Evolutionary conservation across 2,329 filamentous ascomycete genomes (phyloP).

Genomic region (Nemania sp.): DNA sequence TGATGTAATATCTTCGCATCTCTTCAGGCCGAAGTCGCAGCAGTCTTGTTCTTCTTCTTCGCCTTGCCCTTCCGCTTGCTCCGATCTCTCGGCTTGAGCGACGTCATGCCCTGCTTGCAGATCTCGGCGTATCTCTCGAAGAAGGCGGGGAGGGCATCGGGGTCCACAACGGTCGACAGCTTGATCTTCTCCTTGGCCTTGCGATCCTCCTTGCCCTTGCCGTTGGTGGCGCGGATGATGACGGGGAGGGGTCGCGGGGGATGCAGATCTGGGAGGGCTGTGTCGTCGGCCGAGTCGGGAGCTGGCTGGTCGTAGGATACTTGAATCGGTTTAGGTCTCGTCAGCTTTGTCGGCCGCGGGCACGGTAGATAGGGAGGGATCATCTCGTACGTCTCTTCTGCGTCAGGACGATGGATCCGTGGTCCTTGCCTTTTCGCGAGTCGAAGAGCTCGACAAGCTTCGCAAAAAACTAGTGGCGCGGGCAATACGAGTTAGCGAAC

Average conservation of each 20-base stretch:
- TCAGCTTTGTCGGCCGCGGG: neutral
- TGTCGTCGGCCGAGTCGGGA: constrained; percentile 49
- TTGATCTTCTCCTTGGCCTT: constrained; percentile 63
- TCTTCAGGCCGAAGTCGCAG: constrained; percentile 23
- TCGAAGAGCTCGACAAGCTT: constrained; percentile 71
- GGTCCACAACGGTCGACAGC: constrained; percentile 80
- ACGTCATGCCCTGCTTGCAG: constrained; percentile 86
- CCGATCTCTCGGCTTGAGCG: constrained; percentile 89
- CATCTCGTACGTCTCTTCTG: constrained; percentile 79
- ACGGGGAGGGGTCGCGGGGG: constrained; percentile 68
- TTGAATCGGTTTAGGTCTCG: constrained; percentile 32
- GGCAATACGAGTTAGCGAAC: constrained; percentile 21
- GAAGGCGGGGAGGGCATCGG: constrained; percentile 77
- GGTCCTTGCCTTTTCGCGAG: constrained; percentile 67
- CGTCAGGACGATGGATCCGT: constrained; percentile 74
- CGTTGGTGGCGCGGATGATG: constrained; percentile 83
- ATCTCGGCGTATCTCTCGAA: constrained; percentile 86
- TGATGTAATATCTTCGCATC: too few relatives aligned
- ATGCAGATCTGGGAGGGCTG: constrained; percentile 64
- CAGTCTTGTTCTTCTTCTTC: constrained; percentile 68
- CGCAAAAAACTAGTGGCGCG: constrained; percentile 70
- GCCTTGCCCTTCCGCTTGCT: constrained; percentile 84
- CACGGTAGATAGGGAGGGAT: neutral
- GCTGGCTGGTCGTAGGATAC: constrained; percentile 52
- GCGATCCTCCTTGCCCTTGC: constrained; percentile 64